Conservation (phyloP, 2,329 filamentous ascomycete genomes). For the Parastagonospora nodorum region DNA sequence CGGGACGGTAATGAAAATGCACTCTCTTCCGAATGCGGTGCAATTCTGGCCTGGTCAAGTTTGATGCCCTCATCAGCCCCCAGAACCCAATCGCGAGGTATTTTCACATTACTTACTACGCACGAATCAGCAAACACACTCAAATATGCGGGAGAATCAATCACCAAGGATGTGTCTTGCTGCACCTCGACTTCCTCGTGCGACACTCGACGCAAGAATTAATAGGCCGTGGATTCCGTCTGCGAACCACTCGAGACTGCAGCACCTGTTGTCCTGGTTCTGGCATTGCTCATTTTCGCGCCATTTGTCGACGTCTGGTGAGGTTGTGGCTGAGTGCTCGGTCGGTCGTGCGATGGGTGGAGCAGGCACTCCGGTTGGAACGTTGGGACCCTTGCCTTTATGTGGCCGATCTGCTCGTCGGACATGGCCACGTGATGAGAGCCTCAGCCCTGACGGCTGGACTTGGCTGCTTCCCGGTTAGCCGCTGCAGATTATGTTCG, state of each 20-base stretch:
- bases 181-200: slow-evolving; percentile 45
- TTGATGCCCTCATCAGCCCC: too few species aligned
- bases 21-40: slow-evolving; percentile 46
- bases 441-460: slow-evolving; percentile 17
- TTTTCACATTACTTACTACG: too few species aligned
- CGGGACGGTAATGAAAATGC: slow-evolving; percentile 46
- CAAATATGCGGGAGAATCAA: too few species aligned
- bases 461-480: slow-evolving; percentile 9
- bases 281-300: slow-evolving; percentile 44
- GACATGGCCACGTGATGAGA: slow-evolving; percentile 11
- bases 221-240: slow-evolving; percentile 46
- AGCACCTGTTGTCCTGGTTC: slow-evolving; percentile 42
- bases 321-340: slow-evolving; percentile 17
- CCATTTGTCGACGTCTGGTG: slow-evolving; percentile 29
- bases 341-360: slow-evolving; percentile 19
- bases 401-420: neutral
- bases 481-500: slow-evolving; percentile 10
- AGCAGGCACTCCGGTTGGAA: neutral
- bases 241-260: slow-evolving; percentile 46
- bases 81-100: too few species aligned
- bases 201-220: slow-evolving; percentile 48
- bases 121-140: too few species aligned
- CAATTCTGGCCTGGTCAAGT: slow-evolving; percentile 41
- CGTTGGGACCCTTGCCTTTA: slow-evolving; percentile 17
- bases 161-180: slow-evolving; percentile 38